Percentiles rank a stretch among this genome's conserved stretches.
Conservation (phyloP, 1,284 basidiomycete species). For the Ceratobasidium sp. region DNA sequence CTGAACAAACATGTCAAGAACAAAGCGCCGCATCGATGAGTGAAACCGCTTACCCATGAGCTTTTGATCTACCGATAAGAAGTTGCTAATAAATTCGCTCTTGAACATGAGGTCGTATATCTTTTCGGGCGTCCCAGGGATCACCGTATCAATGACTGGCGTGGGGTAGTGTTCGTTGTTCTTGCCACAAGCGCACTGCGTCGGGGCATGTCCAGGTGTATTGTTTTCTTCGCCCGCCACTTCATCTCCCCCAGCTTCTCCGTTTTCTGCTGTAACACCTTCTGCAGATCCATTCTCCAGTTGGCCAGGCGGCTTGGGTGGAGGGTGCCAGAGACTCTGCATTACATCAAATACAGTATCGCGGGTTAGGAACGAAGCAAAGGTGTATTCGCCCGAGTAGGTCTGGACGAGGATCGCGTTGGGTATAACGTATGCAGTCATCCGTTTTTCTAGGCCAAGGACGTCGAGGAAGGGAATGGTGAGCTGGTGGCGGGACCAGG, state of each 20-base stretch:
- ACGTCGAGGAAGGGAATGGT: constrained; percentile 93
- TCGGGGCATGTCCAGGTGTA: constrained; percentile 53
- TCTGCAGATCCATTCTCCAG: constrained; percentile 24
- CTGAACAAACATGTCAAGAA: constrained; percentile 54
- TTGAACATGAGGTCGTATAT: constrained; percentile 96
- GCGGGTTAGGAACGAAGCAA: constrained; percentile 93
- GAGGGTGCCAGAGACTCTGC: constrained; percentile 56
- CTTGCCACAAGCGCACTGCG: constrained; percentile 77
- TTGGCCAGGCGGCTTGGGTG: constrained; percentile 38
- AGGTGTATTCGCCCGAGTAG: constrained; percentile 82
- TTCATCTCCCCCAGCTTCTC: background rate
- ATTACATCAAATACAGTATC: constrained; percentile 97
- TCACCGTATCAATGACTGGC: constrained; percentile 74
- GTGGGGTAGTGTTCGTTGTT: constrained; percentile 77
- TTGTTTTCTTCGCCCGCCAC: constrained; percentile 53
- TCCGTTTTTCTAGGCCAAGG: constrained; percentile 89
- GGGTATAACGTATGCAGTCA: constrained; percentile 98
- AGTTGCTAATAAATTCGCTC: constrained; percentile 93
- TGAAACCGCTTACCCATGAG: constrained; percentile 69
- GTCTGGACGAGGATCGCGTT: constrained; percentile 95
- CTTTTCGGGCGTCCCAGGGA: constrained; percentile 91
- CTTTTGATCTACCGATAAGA: constrained; percentile 87
- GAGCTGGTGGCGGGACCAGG: constrained; percentile 60
- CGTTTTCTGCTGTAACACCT: background rate
- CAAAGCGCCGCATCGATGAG: background rate